Evolutionary conservation across 768 basidiomycete species (phyloP), one percentile per base, ranked within the genome.

Genomic region (Ramaria rubella): DNA sequence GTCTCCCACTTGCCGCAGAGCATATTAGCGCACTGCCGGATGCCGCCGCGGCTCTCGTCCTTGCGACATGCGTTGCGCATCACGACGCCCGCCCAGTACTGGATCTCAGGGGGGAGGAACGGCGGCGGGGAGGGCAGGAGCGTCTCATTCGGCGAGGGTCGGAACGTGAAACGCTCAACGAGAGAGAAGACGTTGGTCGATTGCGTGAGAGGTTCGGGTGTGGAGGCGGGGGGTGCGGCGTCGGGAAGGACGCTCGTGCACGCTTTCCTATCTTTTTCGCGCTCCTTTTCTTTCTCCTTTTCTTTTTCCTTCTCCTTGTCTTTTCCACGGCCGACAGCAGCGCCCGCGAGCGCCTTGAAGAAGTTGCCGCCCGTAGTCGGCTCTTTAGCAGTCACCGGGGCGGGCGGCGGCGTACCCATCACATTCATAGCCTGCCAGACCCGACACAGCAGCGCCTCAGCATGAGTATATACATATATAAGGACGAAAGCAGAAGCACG

Each of bases 61-160:
- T 99, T 98, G 67, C 95, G 77, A 72, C 96, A 99, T 12, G 96
- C 96, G 69, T 99, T 99, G 52, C 96, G 81, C 96, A 98, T 99
- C 65, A 98, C 96, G n/a, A 97, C 95, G 2, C 94, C 93, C 0
- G 95, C 96, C 96, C 96, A 98, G 64, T 97, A 96, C 70, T 96
- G 92, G 23, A 99, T 95, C 68, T 98, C 95, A 9, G 79, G 75
- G 0, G 94, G 92, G 6, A 94, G 72, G 48, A 82, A 77, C 3
- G 87, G 85, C 4, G 72, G 85, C 0, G 84, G 81, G 53, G 82
- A 82, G 5, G 81, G 81, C 52, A 86, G 73, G 60, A 86, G 83
- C 19, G 79, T 80, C 65, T 94, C 93, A 1, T 83, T 81, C 9
- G 89, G 83, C 52, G 88, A 89, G 0, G 94, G 92, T 52, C 93